Percentiles rank a stretch among this genome's conserved stretches.
Evolutionary conservation across 2,329 filamentous ascomycete genomes (phyloP).

Genomic region (Fusarium multiceps): DNA sequence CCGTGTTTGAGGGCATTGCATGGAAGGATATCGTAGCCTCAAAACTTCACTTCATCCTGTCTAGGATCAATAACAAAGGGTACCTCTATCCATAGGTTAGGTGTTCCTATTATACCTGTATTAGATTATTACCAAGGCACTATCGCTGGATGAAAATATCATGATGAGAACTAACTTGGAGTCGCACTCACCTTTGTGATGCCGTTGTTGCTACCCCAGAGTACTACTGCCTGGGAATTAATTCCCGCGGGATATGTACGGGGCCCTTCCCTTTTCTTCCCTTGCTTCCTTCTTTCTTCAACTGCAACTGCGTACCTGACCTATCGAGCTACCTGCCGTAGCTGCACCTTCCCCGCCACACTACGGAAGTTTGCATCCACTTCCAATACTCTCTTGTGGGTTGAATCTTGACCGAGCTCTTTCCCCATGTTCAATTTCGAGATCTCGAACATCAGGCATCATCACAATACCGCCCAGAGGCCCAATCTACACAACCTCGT

Average conservation of each 20-base stretch:
- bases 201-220: neutral
- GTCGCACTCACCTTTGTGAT: neutral
- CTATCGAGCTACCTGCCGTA: conserved; percentile 8
- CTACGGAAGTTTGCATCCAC: conserved; percentile 31
- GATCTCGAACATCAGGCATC: conserved; percentile 26
- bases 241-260: neutral
- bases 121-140: neutral
- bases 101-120: neutral
- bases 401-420: conserved; percentile 14
- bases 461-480: conserved; percentile 25
- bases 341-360: conserved; percentile 36
- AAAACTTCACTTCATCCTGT: conserved; percentile 15
- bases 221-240: neutral
- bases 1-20: conserved; percentile 20
- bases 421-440: conserved; percentile 20
- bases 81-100: neutral
- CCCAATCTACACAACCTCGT: conserved; percentile 14
- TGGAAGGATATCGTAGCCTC: neutral
- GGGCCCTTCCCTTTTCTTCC: neutral
- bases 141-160: neutral
- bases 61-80: neutral
- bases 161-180: neutral
- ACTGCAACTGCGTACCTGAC: conserved; percentile 9
- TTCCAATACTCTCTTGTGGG: conserved; percentile 10
- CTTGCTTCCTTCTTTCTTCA: neutral